These are phyloP conservation scores for Glycyrrhiza uralensis DNA, from an alignment of 306 rosid genomes.

Conservation along the genomic window DNA sequence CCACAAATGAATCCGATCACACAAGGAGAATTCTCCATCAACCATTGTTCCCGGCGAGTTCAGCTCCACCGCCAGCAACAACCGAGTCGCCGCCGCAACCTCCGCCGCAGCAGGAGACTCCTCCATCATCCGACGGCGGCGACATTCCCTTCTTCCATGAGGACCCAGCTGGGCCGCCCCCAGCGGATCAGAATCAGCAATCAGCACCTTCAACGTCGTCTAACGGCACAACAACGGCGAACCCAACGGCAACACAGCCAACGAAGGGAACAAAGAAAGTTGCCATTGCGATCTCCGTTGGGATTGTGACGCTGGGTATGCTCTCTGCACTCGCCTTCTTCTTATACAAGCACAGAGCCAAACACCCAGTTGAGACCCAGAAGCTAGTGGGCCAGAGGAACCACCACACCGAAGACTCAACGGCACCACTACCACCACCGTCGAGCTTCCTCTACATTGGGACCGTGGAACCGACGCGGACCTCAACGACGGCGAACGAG, in stretches of 20 bases:
- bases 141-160: constrained; percentile 78
- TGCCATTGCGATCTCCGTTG: constrained; percentile 85
- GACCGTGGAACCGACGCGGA: constrained; percentile 68
- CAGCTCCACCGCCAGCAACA: constrained; percentile 58
- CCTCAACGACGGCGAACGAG: constrained; percentile 21
- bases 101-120: constrained; percentile 5
- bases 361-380: constrained; percentile 56
- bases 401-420: constrained; percentile 28
- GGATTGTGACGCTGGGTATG: constrained; percentile 90
- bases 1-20: constrained; percentile 8
- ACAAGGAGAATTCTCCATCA: constrained; percentile 74
- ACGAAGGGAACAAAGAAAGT: constrained; percentile 65
- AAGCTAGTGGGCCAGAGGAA: constrained; percentile 53
- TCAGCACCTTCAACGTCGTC: constrained; percentile 33
- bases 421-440: constrained; percentile 32
- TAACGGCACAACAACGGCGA: constrained; percentile 43
- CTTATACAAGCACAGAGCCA: constrained; percentile 73
- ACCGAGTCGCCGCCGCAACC: constrained; percentile 44
- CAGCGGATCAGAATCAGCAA: constrained; percentile 62
- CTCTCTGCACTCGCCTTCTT: constrained; percentile 86
- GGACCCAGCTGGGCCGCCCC: constrained; percentile 44
- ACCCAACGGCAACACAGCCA: constrained; percentile 71
- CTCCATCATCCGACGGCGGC: constrained; percentile 25
- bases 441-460: constrained; percentile 86
- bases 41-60: constrained; percentile 65